phyloP scores from a whole-genome alignment of 1,139 yeast genomes.

The Yamadazyma songkhlaensis region DNA sequence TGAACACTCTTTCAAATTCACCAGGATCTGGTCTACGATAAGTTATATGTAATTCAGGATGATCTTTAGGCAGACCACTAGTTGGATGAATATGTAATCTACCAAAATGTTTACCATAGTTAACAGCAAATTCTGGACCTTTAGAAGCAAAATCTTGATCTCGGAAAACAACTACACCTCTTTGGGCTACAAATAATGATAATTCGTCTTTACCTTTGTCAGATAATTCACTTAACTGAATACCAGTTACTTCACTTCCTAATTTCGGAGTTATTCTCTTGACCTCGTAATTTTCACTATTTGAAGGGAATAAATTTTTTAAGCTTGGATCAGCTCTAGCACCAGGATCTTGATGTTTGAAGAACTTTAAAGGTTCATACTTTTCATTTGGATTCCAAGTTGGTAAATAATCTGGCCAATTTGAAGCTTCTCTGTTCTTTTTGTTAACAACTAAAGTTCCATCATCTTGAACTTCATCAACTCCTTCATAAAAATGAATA shows the following conservation, averaged over 20 bases:
- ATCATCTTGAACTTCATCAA: slow-evolving; percentile 36
- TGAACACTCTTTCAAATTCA: slow-evolving; percentile 29
- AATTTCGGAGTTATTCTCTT: slow-evolving; percentile 56
- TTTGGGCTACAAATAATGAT: slow-evolving; percentile 57
- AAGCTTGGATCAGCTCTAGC: slow-evolving; percentile 51
- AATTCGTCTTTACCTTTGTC: slow-evolving; percentile 56
- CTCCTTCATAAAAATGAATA: slow-evolving; percentile 39
- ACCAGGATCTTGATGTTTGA: slow-evolving; percentile 52
- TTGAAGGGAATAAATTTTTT: slow-evolving; percentile 43
- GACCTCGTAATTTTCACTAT: slow-evolving; percentile 19
- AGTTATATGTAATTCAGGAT: slow-evolving; percentile 59
- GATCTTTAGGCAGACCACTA: slow-evolving; percentile 58
- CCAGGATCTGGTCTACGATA: slow-evolving; percentile 49
- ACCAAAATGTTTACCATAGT: slow-evolving; percentile 61
- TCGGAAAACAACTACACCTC: slow-evolving; percentile 65
- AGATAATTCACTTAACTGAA: slow-evolving; percentile 50
- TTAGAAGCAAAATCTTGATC: slow-evolving; percentile 57
- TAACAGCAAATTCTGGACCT: slow-evolving; percentile 51
- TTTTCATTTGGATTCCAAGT: slow-evolving; percentile 49
- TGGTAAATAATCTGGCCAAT: slow-evolving; percentile 44
- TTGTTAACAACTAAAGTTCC: slow-evolving; percentile 33
- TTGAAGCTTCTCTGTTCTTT: slow-evolving; percentile 27
- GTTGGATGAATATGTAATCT: slow-evolving; percentile 73
- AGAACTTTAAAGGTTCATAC: slow-evolving; percentile 43
- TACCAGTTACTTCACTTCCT: slow-evolving; percentile 59